A percentile compares a stretch with the other conserved stretches of the same genome.
Conservation (phyloP, 805 yeast species). For the Candida nonsorbophila region DNA sequence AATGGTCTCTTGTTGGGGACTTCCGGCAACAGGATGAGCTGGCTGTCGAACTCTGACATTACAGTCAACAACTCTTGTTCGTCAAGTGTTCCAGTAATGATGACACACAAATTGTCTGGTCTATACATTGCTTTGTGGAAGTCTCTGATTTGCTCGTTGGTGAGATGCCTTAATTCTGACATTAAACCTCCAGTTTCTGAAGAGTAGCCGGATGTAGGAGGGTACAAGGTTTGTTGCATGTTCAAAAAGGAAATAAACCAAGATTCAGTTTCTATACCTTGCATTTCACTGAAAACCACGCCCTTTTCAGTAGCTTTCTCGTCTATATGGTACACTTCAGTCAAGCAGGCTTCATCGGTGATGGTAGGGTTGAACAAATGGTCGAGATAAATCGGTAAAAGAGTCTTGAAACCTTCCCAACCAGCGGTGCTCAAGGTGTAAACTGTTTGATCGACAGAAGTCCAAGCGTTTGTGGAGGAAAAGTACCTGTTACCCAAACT, state of each 20-base stretch:
- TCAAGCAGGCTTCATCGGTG: constrained; percentile 83
- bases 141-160: constrained; percentile 66
- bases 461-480: constrained; percentile 94
- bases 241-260: constrained; percentile 61
- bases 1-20: constrained; percentile 60
- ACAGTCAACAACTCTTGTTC: constrained; percentile 61
- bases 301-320: constrained; percentile 90
- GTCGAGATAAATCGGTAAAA: constrained; percentile 86
- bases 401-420: constrained; percentile 84
- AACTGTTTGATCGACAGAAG: constrained; percentile 92
- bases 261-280: constrained; percentile 77
- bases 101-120: constrained; percentile 78
- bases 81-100: constrained; percentile 82
- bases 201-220: constrained; percentile 69
- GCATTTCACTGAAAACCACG: constrained; percentile 97
- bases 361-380: constrained; percentile 81
- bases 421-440: constrained; percentile 91
- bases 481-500: constrained; percentile 78
- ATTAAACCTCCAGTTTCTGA: constrained; percentile 93
- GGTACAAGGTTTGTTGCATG: constrained; percentile 52
- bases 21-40: constrained; percentile 40
- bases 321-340: constrained; percentile 94
- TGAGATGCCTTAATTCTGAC: constrained; percentile 65
- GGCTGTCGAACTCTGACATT: constrained; percentile 57
- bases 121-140: constrained; percentile 72